Conservation (phyloP, 169 alveolate genomes). For the Babesia sp. region DNA sequence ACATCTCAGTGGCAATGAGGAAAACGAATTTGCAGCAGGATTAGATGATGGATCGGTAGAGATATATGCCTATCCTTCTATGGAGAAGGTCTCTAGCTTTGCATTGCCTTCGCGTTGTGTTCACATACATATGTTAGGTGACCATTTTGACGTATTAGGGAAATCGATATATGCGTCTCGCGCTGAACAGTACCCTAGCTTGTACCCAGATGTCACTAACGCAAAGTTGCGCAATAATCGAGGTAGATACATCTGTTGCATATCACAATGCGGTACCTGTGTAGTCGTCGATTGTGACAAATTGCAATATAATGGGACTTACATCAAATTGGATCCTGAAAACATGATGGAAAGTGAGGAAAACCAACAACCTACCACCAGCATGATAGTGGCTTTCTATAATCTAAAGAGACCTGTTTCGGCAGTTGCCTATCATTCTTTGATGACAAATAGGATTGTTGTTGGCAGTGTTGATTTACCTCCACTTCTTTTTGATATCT, state of each 20-base stretch:
- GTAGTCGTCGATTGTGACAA: conserved; percentile 26
- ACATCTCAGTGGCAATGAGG: conserved; percentile 25
- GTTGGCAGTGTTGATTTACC: conserved; percentile 69
- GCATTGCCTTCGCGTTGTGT: conserved; percentile 44
- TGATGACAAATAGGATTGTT: conserved; percentile 68
- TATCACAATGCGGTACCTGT: conserved; percentile 37
- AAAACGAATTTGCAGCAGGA: conserved; percentile 54
- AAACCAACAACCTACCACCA: neutral
- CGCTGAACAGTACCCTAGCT: neutral
- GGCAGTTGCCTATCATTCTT: conserved; percentile 55
- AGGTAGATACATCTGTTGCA: conserved; percentile 25
- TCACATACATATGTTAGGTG: conserved; percentile 17
- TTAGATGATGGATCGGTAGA: conserved; percentile 30
- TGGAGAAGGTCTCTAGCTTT: conserved; percentile 16
- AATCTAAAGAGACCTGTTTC: conserved; percentile 65
- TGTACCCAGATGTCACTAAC: conserved; percentile 18
- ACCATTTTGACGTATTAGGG: conserved; percentile 5
- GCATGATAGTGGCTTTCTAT: neutral
- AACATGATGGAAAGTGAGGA: neutral
- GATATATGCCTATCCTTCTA: conserved; percentile 38
- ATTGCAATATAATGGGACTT: neutral
- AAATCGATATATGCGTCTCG: conserved; percentile 8
- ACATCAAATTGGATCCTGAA: neutral
- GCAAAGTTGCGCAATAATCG: neutral
- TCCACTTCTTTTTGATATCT: conserved; percentile 69